Conservation (phyloP, 2,329 filamentous ascomycete species). For the Exserohilum turcica region DNA sequence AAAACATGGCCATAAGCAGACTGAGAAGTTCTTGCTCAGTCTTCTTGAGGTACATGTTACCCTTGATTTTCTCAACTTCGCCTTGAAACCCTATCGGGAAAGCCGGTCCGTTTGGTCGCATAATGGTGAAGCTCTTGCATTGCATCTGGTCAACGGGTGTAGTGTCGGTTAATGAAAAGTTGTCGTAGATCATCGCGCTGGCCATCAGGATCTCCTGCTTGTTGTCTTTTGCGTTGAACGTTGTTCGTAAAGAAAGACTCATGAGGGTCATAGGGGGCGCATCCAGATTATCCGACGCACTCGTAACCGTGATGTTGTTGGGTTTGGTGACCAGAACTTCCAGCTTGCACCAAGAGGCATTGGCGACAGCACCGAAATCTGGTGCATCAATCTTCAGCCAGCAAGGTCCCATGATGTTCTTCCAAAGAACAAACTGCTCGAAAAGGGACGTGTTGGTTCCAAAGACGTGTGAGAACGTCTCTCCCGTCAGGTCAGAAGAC, state of each 20-base stretch:
- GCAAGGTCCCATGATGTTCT: slow-evolving; percentile 98
- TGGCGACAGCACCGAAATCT: slow-evolving; percentile 82
- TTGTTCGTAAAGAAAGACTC: slow-evolving; percentile 87
- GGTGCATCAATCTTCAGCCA: slow-evolving; percentile 91
- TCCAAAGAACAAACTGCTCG: slow-evolving; percentile 98
- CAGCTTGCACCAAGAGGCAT: slow-evolving; percentile 95
- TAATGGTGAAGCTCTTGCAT: slow-evolving; percentile 87
- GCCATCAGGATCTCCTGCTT: slow-evolving; percentile 95
- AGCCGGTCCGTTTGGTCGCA: slow-evolving; percentile 75
- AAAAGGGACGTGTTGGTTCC: slow-evolving; percentile 92
- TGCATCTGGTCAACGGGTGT: slow-evolving; percentile 86
- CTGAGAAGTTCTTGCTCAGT: slow-evolving; percentile 84
- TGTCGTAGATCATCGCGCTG: slow-evolving; percentile 90
- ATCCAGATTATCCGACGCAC: slow-evolving; percentile 79
- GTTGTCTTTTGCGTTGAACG: slow-evolving; percentile 88
- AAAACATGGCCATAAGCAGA: slow-evolving; percentile 87
- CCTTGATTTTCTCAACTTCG: slow-evolving; percentile 73
- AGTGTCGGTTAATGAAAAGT: slow-evolving; percentile 83
- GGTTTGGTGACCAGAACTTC: slow-evolving; percentile 84
- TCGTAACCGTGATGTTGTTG: slow-evolving; percentile 71
- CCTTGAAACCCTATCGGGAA: slow-evolving; percentile 89
- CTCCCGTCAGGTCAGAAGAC: slow-evolving; percentile 71
- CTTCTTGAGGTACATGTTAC: slow-evolving; percentile 79
- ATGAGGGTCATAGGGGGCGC: slow-evolving; percentile 91
- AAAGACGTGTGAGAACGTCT: slow-evolving; percentile 94